These are phyloP conservation scores for Exophiala oligosperma DNA, from an alignment of 2,329 filamentous ascomycete species.

Conservation along the genomic window DNA sequence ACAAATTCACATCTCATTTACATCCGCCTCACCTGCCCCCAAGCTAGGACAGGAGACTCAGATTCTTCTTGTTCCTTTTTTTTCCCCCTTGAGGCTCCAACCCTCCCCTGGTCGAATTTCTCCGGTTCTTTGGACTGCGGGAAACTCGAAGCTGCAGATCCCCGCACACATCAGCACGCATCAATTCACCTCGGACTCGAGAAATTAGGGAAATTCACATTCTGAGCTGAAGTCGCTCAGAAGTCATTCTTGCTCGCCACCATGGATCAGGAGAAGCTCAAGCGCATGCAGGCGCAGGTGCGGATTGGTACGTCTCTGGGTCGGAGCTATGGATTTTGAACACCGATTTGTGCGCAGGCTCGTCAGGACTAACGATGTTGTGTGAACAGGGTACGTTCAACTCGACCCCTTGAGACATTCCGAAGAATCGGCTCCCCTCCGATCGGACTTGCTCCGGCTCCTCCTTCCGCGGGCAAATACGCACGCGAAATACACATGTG, in stretches of 20 bases:
- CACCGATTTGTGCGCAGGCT: neutral
- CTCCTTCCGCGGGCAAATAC: neutral
- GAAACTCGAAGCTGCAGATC: neutral
- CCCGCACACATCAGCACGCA: neutral
- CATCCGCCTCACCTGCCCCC: neutral
- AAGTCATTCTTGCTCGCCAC: constrained; percentile 35
- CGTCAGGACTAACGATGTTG: neutral
- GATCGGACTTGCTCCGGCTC: constrained; percentile 28
- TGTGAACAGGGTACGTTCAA: constrained; percentile 1
- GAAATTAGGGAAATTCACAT: constrained; percentile 1
- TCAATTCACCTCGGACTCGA: neutral
- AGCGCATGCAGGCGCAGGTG: constrained; percentile 65
- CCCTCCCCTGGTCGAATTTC: too few relatives aligned
- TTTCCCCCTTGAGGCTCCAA: neutral
- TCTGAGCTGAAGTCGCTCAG: constrained; percentile 1
- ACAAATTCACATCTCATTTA: neutral
- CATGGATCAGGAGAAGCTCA: constrained; percentile 68
- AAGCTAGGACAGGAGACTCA: constrained; percentile 15
- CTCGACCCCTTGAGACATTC: too few relatives aligned
- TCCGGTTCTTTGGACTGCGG: neutral
- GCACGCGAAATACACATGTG: neutral
- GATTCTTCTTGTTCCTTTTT: constrained; percentile 7
- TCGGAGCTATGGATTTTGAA: constrained; percentile 6
- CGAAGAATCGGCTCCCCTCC: constrained; percentile 11
- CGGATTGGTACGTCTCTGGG: constrained; percentile 65